phyloP scores from a whole-genome alignment of 176 grass and related monocot genomes.

The Oryza coarctata region DNA sequence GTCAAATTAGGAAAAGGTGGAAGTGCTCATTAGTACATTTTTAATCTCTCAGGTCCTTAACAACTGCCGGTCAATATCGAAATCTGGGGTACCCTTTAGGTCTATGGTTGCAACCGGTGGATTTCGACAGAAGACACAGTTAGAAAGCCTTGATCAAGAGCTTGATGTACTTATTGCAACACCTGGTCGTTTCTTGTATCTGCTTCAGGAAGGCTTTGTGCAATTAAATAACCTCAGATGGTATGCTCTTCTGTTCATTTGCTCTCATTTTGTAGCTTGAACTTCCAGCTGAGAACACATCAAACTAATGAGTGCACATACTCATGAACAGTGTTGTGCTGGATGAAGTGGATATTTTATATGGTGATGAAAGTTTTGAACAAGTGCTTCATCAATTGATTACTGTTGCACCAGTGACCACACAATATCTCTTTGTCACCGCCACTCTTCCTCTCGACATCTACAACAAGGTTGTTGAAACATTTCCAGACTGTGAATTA shows the following conservation, averaged over 20 bases:
- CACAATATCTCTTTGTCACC: constrained; percentile 92
- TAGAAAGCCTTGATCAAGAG: constrained; percentile 83
- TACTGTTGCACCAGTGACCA: constrained; percentile 63
- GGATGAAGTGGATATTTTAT: constrained; percentile 95
- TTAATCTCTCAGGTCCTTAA: constrained; percentile 63
- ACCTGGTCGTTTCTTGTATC: constrained; percentile 82
- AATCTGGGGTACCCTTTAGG: constrained; percentile 78
- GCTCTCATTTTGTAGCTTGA: not conserved
- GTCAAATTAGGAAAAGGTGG: not conserved
- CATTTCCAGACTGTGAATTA: constrained; percentile 88
- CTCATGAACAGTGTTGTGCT: constrained; percentile 63
- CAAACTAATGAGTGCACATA: not conserved
- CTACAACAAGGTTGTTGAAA: constrained; percentile 86
- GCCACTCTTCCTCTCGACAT: constrained; percentile 88
- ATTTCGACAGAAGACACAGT: constrained; percentile 85
- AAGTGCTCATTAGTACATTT: not conserved
- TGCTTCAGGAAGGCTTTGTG: constrained; percentile 78
- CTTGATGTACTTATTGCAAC: constrained; percentile 88
- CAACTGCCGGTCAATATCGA: constrained; percentile 79
- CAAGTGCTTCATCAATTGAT: constrained; percentile 84
- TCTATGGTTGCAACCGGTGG: constrained; percentile 92
- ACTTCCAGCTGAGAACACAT: not conserved
- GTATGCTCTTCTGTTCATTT: constrained; percentile 38
- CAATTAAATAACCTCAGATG: constrained; percentile 76
- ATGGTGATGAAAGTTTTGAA: constrained; percentile 81